Base-by-base conservation (phyloP, 441 rosid genomes). In the Flueggea neowawraea region DNA sequence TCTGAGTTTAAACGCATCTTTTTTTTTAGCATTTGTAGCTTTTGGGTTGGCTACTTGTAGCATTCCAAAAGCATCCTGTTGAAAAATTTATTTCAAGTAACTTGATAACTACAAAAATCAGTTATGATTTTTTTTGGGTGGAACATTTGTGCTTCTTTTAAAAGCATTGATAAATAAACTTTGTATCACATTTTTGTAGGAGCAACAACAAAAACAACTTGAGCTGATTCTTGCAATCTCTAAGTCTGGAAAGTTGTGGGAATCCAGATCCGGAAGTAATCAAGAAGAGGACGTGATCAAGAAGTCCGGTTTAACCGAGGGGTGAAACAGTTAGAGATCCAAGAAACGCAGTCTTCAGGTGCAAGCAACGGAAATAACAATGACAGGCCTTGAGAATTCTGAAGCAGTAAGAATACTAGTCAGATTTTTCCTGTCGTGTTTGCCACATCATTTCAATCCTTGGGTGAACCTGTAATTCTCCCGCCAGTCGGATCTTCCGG, bases 121-220 rank as follows among this genome's bases (percentile, higher is more conserved):
- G 28, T 22, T 22, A 22, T 2, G 28, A 22, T 22, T 22, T 22
- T 22, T 22, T 22, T 28, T 12, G 45, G 13, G 12, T 47, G 4
- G 3, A 32, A 2, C 52, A 32, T 54, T 53, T 11, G 3, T 52
- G 12, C 14, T 60, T 15, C 28, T 11, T 57, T 55, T 45, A 13
- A 54, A 53, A 31, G 60, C 52, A 65, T 48, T 64, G 28, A 12
- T 12, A 12, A 33, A 12, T 58, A 55, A 33, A 22, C 17, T 39
- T 45, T 64, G 36, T 52, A 31, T 52, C 32, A 16, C 31, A 28
- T 54, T 58, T 6, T 39, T 84, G 73, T 68, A 94, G 99, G 96
- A 91, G 57, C 99, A 91, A 62, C 97, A 94, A 61, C 76, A 78
- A 67, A 91, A 89, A 71, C 99, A 94, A 67, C 89, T 94, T 6